Base-by-base conservation (phyloP, 164 flowering plant species). In the Annona squamosa region DNA sequence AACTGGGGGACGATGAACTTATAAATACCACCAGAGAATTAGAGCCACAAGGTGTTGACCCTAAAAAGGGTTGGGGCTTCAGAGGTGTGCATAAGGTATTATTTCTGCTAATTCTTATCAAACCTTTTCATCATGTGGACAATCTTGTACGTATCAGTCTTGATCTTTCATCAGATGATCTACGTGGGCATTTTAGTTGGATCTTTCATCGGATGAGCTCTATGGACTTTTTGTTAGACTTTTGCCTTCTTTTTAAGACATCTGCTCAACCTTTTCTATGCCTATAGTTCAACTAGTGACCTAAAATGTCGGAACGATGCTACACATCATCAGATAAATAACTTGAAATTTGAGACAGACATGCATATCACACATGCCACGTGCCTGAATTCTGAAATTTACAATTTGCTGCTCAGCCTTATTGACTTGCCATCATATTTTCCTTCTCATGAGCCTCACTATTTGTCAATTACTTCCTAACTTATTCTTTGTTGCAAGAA, bases 41-140 rank as follows among this genome's bases (percentile, higher is more conserved):
- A 46, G 79, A 81, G 61, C 86, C 87, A 59, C 98, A 93, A 71
- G 90, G 94, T 37, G 99, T 95, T 44, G 91, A 91, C 82, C 99
- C 99, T 43, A 82, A 77, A 68, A 87, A 77, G 73, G 99, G 98
- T 42, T 93, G 99, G 99, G 85, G 78, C 41, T 91, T 83, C 70
- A 87, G 99, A 64, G 99, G 99, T 62, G 99, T 95, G 37, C 99
- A 95, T 77, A 91, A 87, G 97, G 99, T 95, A 87, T 79, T 77
- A n/a, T 52, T 52, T 26, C 37, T 1, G 59, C 59, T 52, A 52
- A 16, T 52, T 52, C 13, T 52, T 52, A 52, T 52, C 13, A 9
- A 16, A 52, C 13, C 59, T 52, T 10, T 16, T 52, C 59, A 52
- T 52, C 59, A 12, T 9, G 59, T 52, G 59, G 59, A 6, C 59